Conservation (phyloP, 73 alveolate genomes). For the Strombidium stylifer region DNA sequence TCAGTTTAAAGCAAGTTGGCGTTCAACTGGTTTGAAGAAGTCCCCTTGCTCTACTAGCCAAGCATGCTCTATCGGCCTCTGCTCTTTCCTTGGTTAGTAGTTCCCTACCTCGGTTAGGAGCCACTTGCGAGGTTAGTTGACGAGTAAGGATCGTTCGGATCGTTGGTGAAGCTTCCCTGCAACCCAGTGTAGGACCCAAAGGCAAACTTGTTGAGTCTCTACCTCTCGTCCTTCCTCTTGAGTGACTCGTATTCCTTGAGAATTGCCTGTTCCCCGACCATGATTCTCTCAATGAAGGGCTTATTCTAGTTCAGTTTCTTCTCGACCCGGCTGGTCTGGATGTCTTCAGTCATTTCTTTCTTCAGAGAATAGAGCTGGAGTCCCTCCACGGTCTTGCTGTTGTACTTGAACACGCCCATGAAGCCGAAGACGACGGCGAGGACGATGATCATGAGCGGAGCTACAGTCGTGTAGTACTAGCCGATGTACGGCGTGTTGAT, state of each 20-base stretch:
- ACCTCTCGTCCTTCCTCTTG: conserved; percentile 35
- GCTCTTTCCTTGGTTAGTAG: neutral
- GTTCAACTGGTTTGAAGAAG: neutral
- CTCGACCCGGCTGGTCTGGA: neutral
- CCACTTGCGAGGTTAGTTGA: no score
- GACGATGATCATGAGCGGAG: conserved; percentile 38
- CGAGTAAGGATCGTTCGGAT: neutral
- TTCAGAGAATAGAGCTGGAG: neutral
- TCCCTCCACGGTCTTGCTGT: neutral
- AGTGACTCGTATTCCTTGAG: conserved; percentile 7
- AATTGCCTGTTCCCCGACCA: conserved; percentile 30
- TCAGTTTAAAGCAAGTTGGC: neutral
- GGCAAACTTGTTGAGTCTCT: conserved; percentile 12
- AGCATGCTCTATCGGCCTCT: neutral
- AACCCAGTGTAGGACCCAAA: neutral
- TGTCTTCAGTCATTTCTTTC: conserved; percentile 1
- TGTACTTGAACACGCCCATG: conserved; percentile 9
- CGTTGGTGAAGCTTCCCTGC: neutral
- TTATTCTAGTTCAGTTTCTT: neutral
- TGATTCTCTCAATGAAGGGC: neutral
- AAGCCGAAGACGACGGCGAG: conserved; percentile 32
- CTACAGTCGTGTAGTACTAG: conserved; percentile 31
- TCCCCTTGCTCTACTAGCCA: neutral
- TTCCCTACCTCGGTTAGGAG: neutral
- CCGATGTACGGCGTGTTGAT: conserved; percentile 60